These are phyloP conservation scores for Cephaloascus fragrans DNA, from an alignment of 805 yeast species.

Conservation along the genomic window DNA sequence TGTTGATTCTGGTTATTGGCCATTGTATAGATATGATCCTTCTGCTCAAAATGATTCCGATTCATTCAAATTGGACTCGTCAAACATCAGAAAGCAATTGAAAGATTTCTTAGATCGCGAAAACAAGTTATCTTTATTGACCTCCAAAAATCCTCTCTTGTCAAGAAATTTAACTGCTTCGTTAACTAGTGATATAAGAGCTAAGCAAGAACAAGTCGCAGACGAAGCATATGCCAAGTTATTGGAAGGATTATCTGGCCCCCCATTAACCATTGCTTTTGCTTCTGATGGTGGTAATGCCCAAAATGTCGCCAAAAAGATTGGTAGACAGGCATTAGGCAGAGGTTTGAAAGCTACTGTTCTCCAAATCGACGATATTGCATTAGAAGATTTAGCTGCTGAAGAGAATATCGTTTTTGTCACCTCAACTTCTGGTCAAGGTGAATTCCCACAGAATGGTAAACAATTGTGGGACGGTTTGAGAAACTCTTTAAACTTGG, in stretches of 20 bases:
- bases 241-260: constrained; percentile 83
- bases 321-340: constrained; percentile 68
- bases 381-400: constrained; percentile 62
- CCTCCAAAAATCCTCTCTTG: constrained; percentile 61
- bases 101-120: constrained; percentile 81
- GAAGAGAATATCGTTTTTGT: constrained; percentile 64
- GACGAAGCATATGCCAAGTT: constrained; percentile 69
- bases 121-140: constrained; percentile 72
- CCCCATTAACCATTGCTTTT: constrained; percentile 77
- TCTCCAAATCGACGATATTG: constrained; percentile 60
- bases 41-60: constrained; percentile 32
- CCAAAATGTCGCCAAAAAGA: constrained; percentile 67
- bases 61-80: constrained; percentile 80
- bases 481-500: constrained; percentile 52
- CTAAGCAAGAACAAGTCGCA: constrained; percentile 55
- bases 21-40: constrained; percentile 83
- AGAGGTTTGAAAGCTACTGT: constrained; percentile 66
- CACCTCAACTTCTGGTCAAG: constrained; percentile 77
- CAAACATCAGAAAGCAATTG: constrained; percentile 66
- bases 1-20: constrained; percentile 95
- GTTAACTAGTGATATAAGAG: constrained; percentile 50
- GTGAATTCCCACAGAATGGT: constrained; percentile 81
- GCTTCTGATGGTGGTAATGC: constrained; percentile 94
- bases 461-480: constrained; percentile 66
- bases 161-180: constrained; percentile 62